A percentile compares a stretch with the other conserved stretches of the same genome.
phyloP scores from a whole-genome alignment of 108 stramenopile species.

The Cyclotella distinguenda region DNA sequence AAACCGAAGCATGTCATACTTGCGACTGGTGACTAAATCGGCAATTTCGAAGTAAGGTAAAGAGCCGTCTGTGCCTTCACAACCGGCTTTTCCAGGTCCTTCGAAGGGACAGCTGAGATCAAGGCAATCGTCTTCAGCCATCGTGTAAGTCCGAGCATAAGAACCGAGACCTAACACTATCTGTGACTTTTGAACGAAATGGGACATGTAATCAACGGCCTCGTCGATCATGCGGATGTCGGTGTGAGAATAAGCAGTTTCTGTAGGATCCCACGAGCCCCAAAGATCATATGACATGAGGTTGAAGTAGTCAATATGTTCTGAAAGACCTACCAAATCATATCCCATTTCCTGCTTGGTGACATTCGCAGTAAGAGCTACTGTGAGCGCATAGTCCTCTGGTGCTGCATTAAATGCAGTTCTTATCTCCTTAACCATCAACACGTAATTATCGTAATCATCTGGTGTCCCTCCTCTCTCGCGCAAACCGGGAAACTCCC shows the following conservation, averaged over 20 bases:
- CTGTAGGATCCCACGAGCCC: conserved; percentile 39
- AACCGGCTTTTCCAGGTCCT: conserved; percentile 41
- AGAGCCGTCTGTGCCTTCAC: conserved; percentile 48
- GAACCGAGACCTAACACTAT: conserved; percentile 47
- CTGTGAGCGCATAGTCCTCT: conserved; percentile 26
- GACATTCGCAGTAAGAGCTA: conserved; percentile 40
- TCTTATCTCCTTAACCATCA: conserved; percentile 30
- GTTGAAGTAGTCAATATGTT: conserved; percentile 46
- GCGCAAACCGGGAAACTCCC: conserved; percentile 36
- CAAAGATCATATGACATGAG: conserved; percentile 50
- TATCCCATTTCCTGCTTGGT: conserved; percentile 48
- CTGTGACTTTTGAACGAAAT: conserved; percentile 42
- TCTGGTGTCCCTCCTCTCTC: conserved; percentile 34
- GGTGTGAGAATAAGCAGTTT: conserved; percentile 42
- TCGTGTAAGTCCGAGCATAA: conserved; percentile 45
- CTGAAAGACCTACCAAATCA: conserved; percentile 32
- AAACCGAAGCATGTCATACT: conserved; percentile 29
- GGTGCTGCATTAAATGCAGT: conserved; percentile 36
- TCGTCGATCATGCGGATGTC: conserved; percentile 50
- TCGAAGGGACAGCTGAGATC: conserved; percentile 42
- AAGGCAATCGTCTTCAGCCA: conserved; percentile 37
- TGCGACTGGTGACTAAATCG: conserved; percentile 29
- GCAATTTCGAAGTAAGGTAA: conserved; percentile 50
- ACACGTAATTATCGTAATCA: conserved; percentile 42
- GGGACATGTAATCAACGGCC: conserved; percentile 44